Percentiles rank a stretch among this genome's conserved stretches.
Conservation (phyloP, 768 basidiomycete genomes). For the Mycena pura region DNA sequence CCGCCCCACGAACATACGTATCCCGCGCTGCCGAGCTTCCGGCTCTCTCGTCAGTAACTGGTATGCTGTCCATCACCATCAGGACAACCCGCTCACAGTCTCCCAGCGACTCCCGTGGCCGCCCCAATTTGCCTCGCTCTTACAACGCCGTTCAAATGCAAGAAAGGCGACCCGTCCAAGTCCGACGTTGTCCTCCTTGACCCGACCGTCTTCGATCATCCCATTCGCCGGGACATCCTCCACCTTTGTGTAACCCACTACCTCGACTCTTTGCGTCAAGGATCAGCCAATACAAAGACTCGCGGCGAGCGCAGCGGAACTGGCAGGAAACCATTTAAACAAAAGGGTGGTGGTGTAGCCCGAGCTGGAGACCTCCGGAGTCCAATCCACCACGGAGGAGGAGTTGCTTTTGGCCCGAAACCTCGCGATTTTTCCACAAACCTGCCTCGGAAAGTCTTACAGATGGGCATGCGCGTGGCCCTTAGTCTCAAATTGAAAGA, state of each 20-base stretch:
- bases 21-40: not conserved
- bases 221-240: constrained; percentile 89
- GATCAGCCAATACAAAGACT: constrained; percentile 90
- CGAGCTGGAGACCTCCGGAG: constrained; percentile 89
- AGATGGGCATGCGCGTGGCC: constrained; percentile 93
- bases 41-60: not conserved
- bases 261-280: constrained; percentile 88
- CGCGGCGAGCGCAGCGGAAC: constrained; percentile 91
- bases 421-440: constrained; percentile 92
- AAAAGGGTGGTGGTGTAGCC: constrained; percentile 91
- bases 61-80: not conserved
- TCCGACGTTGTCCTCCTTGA: constrained; percentile 68
- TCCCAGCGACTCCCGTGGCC: constrained; percentile 44
- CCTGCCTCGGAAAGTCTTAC: constrained; percentile 89
- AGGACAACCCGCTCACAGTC: not conserved
- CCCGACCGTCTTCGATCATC: constrained; percentile 86
- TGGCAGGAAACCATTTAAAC: constrained; percentile 85
- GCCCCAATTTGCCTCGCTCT: constrained; percentile 68
- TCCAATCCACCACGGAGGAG: constrained; percentile 90
- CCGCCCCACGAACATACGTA: not conserved
- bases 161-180: constrained; percentile 46
- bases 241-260: constrained; percentile 92
- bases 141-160: constrained; percentile 60
- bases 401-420: constrained; percentile 89
- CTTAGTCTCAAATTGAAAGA: constrained; percentile 84